Base-by-base conservation (phyloP, 495 filamentous ascomycete genomes). In the Astrothelium macrocarpum region DNA sequence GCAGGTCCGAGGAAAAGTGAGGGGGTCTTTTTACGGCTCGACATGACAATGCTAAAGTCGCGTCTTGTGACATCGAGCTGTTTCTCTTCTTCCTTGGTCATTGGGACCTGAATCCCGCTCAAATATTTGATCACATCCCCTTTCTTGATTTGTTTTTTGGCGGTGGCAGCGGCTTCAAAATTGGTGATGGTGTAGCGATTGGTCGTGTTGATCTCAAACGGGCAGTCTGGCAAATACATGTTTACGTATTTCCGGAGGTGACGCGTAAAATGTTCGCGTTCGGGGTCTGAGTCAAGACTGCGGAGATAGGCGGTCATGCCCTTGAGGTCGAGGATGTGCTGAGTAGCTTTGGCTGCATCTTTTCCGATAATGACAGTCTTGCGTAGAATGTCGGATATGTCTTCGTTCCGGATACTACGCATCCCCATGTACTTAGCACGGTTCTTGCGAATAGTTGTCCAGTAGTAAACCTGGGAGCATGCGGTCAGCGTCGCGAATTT, bases 11-110 rank as follows among this genome's bases (percentile, higher is more conserved):
- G 85, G 66, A 99, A 95, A 23, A 97, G 78, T 16, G 88, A 91
- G 9, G 92, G 87, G 18, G 84, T 86, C 71, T 94, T 94, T 68
- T 91, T 91, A 36, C 94, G 82, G 70, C 90, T 91, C 64, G 91
- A 96, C 72, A 95, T 87, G 53, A 99, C 91, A 59, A 99, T 90
- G 72, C 90, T 96, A 74, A 99, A 99, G 73, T 99, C 94, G 68
- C 89, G 89, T 64, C 90, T 84, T 28, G 84, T 86, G 64, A 85
- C 71, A 49, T 88, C 85, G 63, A 97, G 81, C 62, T 88, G 85
- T 58, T 84, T 82, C 74, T 97, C 92, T 71, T 99, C 92, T 70
- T 93, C 88, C 20, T 85, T 84, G 1, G 90, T 95, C 80, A 99
- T 90, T 26, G 87, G 80, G 31, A 97, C 90, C 66, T 96, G 85